Evolutionary conservation across 495 filamentous ascomycete genomes (phyloP).

Genomic region (Amniculicola lignicola): DNA sequence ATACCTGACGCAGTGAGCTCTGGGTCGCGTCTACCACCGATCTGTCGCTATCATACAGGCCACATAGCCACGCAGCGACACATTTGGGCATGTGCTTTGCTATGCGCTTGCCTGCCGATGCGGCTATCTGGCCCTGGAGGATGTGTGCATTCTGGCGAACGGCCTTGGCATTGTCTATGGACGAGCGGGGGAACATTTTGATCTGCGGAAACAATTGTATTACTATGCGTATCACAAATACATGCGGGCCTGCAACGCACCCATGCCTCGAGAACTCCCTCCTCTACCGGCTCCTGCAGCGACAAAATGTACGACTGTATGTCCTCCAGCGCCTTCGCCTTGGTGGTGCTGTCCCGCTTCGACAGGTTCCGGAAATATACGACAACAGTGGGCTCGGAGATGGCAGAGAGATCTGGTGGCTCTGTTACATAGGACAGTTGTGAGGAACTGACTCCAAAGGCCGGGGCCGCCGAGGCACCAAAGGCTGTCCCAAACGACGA

Average conservation of each 20-base stretch:
- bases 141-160: slow-evolving; percentile 80
- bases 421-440: slow-evolving; percentile 79
- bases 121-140: slow-evolving; percentile 69
- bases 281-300: slow-evolving; percentile 60
- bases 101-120: slow-evolving; percentile 71
- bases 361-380: slow-evolving; percentile 87
- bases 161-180: slow-evolving; percentile 81
- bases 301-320: slow-evolving; percentile 61
- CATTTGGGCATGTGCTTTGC: slow-evolving; percentile 71
- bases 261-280: slow-evolving; percentile 80
- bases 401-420: slow-evolving; percentile 72
- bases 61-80: slow-evolving; percentile 82
- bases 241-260: slow-evolving; percentile 53
- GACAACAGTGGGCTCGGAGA: slow-evolving; percentile 75
- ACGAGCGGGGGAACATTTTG: slow-evolving; percentile 78
- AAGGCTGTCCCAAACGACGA: slow-evolving; percentile 48
- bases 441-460: slow-evolving; percentile 55
- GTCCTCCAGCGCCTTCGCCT: slow-evolving; percentile 89
- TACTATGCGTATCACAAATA: slow-evolving; percentile 38
- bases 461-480: slow-evolving; percentile 43
- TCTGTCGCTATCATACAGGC: slow-evolving; percentile 80
- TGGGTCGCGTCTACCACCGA: slow-evolving; percentile 67
- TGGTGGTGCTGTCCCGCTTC: slow-evolving; percentile 91
- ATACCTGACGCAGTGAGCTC: slow-evolving; percentile 68
- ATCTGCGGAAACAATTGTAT: slow-evolving; percentile 53